Conservation (phyloP, 2,329 filamentous ascomycete genomes). For the Fusarium succisae region DNA sequence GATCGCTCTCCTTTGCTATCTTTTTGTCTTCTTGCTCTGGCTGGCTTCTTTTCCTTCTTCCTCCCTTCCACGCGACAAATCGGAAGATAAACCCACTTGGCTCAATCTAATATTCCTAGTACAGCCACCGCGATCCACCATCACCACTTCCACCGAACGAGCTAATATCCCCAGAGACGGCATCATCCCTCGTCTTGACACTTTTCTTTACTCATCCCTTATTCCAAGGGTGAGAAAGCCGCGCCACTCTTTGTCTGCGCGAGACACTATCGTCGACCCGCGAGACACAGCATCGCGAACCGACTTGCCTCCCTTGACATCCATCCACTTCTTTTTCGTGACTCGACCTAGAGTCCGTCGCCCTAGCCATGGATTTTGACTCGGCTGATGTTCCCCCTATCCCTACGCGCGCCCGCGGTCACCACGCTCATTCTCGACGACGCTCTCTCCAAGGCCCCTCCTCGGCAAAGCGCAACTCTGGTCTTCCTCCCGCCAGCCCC, state of each 20-base stretch:
- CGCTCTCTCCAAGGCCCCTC: constrained; percentile 28
- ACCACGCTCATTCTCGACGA: constrained; percentile 24
- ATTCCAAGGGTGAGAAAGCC: background rate
- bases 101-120: constrained; percentile 15
- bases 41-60: background rate
- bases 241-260: constrained; percentile 15
- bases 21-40: too few species aligned
- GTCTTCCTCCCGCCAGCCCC: constrained; percentile 63
- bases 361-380: constrained; percentile 43
- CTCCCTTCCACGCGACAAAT: background rate
- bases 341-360: constrained; percentile 19
- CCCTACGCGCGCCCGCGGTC: constrained; percentile 40
- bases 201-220: constrained; percentile 6
- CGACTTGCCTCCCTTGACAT: constrained; percentile 16
- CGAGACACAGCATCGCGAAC: background rate
- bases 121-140: constrained; percentile 23
- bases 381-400: constrained; percentile 46
- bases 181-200: background rate
- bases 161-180: constrained; percentile 18
- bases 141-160: constrained; percentile 23
- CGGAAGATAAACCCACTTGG: constrained; percentile 12
- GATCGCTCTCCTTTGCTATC: background rate
- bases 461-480: constrained; percentile 30
- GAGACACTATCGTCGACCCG: constrained; percentile 6
- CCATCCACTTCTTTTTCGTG: constrained; percentile 23